Percentiles rank a stretch among this genome's conserved stretches.
These are phyloP conservation scores for Penicillium steckii DNA, from an alignment of 495 filamentous ascomycete genomes.

Conservation along the genomic window DNA sequence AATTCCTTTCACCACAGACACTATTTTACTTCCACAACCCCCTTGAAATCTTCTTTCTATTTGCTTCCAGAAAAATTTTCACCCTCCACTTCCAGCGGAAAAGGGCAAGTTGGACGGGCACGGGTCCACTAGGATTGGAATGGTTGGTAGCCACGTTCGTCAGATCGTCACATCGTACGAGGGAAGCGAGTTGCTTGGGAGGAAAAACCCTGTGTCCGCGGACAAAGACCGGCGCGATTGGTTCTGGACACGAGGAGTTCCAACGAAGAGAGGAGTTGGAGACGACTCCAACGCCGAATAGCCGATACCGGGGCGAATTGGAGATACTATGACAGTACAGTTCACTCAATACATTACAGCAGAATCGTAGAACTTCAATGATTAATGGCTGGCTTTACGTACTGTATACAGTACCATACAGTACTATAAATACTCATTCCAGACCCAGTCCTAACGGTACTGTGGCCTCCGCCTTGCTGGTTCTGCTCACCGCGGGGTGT, in stretches of 20 bases:
- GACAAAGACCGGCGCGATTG: constrained; percentile 2
- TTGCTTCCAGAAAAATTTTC: constrained; percentile 8
- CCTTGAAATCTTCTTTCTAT: neutral
- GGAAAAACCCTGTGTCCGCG: constrained; percentile 10
- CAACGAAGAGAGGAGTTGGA: neutral
- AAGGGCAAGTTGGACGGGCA: too few relatives aligned
- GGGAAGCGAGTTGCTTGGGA: neutral
- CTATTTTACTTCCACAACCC: too few relatives aligned
- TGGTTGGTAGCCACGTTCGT: constrained; percentile 11
- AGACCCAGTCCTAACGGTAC: too few relatives aligned
- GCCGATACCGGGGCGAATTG: constrained; percentile 25
- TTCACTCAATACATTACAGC: neutral
- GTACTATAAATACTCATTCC: constrained; percentile 6
- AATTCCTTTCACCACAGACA: too few relatives aligned
- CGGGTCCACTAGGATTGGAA: constrained; percentile 14
- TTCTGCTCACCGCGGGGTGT: constrained; percentile 19
- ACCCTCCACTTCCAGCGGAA: too few relatives aligned
- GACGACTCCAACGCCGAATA: constrained; percentile 9
- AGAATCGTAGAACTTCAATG: neutral
- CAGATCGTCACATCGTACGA: neutral
- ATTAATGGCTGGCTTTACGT: too few relatives aligned
- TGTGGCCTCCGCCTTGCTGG: constrained; percentile 9
- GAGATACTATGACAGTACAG: neutral
- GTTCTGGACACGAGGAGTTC: constrained; percentile 11
- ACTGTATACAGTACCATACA: neutral